Base-by-base conservation (phyloP, 371 early-diverging fungal species). In the Saksenaea oblongispora region DNA sequence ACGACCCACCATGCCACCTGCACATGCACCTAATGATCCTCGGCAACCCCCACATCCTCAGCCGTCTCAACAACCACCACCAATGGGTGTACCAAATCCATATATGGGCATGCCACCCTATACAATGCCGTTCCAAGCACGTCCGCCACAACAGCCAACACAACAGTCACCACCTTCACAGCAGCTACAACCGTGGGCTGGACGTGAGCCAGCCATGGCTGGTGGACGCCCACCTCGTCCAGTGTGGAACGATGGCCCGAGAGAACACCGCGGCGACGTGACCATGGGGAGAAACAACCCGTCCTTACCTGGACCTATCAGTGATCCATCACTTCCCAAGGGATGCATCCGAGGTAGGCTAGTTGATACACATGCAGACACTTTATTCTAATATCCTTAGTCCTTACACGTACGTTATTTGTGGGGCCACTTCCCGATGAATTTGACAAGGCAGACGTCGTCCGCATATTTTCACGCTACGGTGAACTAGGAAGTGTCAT, bases 361-460 rank as follows among this genome's bases (percentile, higher is more conserved):
- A 26, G 5, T 17, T 15, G 22, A 13, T 17, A 22, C n/a, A 47
- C 31, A 28, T 47, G 11, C 34, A 54, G 18, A 5, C 34, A 18
- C 54, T 10, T 36, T 18, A 27, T 41, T 28, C 47, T 37, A 11
- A 27, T 8, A 28, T 26, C 15, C 34, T 5, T 68, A 78, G 82
- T 82, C 0, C 61, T 82, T 13, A 82, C 79, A 13, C 72, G 82
- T 51, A 75, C 82, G 3, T 58, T 82, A 9, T 82, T 82, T 63
- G 78, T 79, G 11, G 82, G 79, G 5, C 78, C 82, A n/a, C 67
- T 82, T 27, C 79, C 76, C 13, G 73, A 72, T 22, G 65, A 65
- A 26, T 74, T 66, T 42, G 69, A 67, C 10, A 67, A 70, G 54
- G 63, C 72, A 24, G 79, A 79, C 58, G 72, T 82, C 3, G 65